Evolutionary conservation across 192 early-diverging fungal species (phyloP).

Genomic region (Phlyctochytrium bullatum): DNA sequence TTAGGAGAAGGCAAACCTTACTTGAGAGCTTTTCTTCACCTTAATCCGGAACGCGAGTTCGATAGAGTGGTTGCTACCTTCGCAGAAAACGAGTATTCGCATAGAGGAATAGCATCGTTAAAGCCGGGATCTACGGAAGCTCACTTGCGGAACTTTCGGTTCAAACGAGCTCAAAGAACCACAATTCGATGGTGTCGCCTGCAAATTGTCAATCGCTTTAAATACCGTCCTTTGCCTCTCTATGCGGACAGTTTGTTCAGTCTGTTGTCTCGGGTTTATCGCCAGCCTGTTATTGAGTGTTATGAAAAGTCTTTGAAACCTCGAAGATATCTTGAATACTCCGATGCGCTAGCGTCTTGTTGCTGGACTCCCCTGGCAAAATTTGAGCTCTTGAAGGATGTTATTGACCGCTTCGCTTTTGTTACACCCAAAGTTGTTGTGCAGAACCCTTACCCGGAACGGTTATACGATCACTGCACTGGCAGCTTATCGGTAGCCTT

Average conservation of each 20-base stretch:
- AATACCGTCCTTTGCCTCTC: too few relatives aligned
- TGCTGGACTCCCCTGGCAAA: slow-evolving; percentile 18
- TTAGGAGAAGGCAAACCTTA: too few relatives aligned
- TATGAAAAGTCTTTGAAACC: not conserved
- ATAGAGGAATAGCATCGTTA: not conserved
- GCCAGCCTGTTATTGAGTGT: not conserved
- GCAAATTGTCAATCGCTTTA: too few relatives aligned
- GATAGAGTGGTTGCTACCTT: not conserved
- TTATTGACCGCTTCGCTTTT: slow-evolving; percentile 56
- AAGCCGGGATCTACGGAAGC: not conserved
- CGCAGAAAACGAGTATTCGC: not conserved
- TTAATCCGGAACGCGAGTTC: too few relatives aligned
- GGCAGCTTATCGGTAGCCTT: too few relatives aligned
- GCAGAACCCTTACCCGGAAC: not conserved
- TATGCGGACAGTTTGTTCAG: too few relatives aligned
- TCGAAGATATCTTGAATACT: not conserved
- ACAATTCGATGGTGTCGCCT: too few relatives aligned
- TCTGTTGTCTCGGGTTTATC: too few relatives aligned
- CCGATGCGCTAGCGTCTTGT: not conserved
- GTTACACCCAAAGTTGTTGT: slow-evolving; percentile 56
- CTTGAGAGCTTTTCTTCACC: too few relatives aligned
- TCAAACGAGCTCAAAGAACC: not conserved
- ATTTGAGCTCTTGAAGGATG: slow-evolving; percentile 35
- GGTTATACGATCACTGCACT: too few relatives aligned
- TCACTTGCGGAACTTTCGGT: not conserved